Conservation (phyloP, 768 basidiomycete species). For the Hericium rajendrae region DNA sequence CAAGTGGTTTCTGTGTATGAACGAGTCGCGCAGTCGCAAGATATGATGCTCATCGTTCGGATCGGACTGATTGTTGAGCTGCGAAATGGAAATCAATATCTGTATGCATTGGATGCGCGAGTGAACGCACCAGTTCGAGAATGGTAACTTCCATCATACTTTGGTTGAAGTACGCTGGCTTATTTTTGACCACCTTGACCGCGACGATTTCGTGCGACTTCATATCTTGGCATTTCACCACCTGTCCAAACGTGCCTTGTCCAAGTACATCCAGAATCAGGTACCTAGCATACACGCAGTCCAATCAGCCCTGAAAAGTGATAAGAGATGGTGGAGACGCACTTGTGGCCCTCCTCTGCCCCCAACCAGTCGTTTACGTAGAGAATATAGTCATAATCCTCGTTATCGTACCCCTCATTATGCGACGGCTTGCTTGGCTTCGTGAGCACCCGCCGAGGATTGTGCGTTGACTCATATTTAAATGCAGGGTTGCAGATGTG, state of each 20-base stretch:
- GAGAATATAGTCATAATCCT: constrained; percentile 98
- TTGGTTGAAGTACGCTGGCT: constrained; percentile 98
- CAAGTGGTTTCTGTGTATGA: constrained; percentile 92
- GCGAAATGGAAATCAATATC: neutral
- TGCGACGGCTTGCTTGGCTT: constrained; percentile 94
- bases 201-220: constrained; percentile 98
- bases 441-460: constrained; percentile 92
- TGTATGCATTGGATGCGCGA: neutral
- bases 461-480: constrained; percentile 89
- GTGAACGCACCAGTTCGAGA: constrained; percentile 76
- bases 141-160: constrained; percentile 99
- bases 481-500: constrained; percentile 92
- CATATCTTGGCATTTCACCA: constrained; percentile 99
- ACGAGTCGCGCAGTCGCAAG: constrained; percentile 86
- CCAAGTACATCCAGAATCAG: constrained; percentile 96
- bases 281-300: constrained; percentile 46
- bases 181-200: constrained; percentile 99
- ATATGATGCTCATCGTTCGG: constrained; percentile 96
- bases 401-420: constrained; percentile 97
- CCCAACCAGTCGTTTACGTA: constrained; percentile 99
- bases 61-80: constrained; percentile 94
- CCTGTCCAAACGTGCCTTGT: constrained; percentile 98
- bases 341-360: constrained; percentile 92
- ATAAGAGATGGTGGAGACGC: constrained; percentile 24
- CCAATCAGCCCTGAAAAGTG: neutral